Evolutionary conservation across 2,329 filamentous ascomycete genomes (phyloP).

Genomic region (Sporothrix schenckii): DNA sequence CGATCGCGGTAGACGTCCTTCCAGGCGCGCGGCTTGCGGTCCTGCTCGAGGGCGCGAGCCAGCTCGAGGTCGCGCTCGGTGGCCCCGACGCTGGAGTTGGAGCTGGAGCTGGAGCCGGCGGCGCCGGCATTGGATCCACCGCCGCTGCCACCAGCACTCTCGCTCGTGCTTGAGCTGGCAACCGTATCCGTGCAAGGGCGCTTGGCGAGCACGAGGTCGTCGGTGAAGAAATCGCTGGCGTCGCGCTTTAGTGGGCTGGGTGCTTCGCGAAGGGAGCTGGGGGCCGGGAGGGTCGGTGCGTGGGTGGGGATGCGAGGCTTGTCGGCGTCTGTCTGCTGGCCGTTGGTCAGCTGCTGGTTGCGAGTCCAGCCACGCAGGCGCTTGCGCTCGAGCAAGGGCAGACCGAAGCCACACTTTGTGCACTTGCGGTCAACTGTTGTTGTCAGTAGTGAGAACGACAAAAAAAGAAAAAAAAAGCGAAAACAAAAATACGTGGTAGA

Average conservation of each 20-base stretch:
- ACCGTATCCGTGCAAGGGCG: slow-evolving; percentile 40
- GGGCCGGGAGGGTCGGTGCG: slow-evolving; percentile 41
- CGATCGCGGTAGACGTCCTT: slow-evolving; percentile 94
- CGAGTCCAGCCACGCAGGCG: slow-evolving; percentile 83
- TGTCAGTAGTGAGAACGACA: background rate
- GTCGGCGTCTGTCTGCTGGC: slow-evolving; percentile 40
- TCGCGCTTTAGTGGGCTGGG: slow-evolving; percentile 45
- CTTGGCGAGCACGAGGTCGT: slow-evolving; percentile 40
- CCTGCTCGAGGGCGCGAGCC: slow-evolving; percentile 35
- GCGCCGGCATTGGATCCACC: background rate
- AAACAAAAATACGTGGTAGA: background rate
- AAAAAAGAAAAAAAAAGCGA: background rate
- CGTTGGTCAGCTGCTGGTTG: slow-evolving; percentile 68
- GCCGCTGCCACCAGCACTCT: background rate
- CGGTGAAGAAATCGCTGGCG: slow-evolving; percentile 40
- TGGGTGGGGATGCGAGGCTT: slow-evolving; percentile 36
- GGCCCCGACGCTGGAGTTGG: slow-evolving; percentile 31
- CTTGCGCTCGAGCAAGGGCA: slow-evolving; percentile 87
- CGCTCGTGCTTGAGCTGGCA: slow-evolving; percentile 35
- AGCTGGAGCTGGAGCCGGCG: slow-evolving; percentile 30
- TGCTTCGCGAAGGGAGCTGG: slow-evolving; percentile 36
- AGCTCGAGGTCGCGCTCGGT: slow-evolving; percentile 33
- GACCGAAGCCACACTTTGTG: slow-evolving; percentile 91
- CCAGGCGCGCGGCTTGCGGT: slow-evolving; percentile 71
- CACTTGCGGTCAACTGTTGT: slow-evolving; percentile 74